A percentile compares a stretch with the other conserved stretches of the same genome.
These are phyloP conservation scores for Calonectria pseudoturangicola DNA, from an alignment of 2,329 filamentous ascomycete species.

Conservation along the genomic window DNA sequence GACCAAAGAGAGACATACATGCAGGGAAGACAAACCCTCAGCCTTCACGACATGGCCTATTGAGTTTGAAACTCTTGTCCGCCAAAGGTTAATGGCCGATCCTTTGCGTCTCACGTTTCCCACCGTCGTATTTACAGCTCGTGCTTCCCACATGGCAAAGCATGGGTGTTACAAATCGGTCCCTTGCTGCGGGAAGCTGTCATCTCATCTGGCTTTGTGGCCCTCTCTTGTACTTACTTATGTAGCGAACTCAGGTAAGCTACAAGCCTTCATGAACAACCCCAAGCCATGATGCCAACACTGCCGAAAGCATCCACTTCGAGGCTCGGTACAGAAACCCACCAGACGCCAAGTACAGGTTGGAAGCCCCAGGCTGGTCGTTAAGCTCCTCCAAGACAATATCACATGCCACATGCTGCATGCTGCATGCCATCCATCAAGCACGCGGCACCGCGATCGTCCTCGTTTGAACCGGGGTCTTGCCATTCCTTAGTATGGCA, in stretches of 20 bases:
- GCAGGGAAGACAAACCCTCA: constrained; percentile 2
- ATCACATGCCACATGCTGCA: constrained; percentile 32
- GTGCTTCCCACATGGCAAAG: constrained; percentile 53
- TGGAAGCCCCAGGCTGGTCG: not conserved
- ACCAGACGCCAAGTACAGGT: not conserved
- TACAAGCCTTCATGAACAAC: not conserved
- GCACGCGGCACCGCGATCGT: constrained; percentile 26
- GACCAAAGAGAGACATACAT: constrained; percentile 10
- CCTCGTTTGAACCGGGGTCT: constrained; percentile 28
- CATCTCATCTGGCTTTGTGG: constrained; percentile 9
- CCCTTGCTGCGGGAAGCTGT: constrained; percentile 15
- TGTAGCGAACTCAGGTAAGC: not conserved
- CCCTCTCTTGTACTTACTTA: not conserved
- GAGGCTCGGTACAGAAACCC: not conserved
- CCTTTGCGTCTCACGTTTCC: constrained; percentile 36
- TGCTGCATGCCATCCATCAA: constrained; percentile 22
- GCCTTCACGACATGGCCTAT: constrained; percentile 7
- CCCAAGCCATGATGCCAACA: constrained; percentile 2
- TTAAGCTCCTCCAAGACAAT: constrained; percentile 10
- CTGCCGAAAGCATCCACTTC: not conserved
- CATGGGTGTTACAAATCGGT: constrained; percentile 34
- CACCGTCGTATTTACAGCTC: constrained; percentile 42
- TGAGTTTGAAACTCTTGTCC: constrained; percentile 24
- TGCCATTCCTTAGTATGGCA: constrained; percentile 33
- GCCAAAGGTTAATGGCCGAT: constrained; percentile 29